Evolutionary conservation across 495 filamentous ascomycete genomes (phyloP), one percentile per base, ranked within the genome.

Genomic region (Penicillium coffeae): DNA sequence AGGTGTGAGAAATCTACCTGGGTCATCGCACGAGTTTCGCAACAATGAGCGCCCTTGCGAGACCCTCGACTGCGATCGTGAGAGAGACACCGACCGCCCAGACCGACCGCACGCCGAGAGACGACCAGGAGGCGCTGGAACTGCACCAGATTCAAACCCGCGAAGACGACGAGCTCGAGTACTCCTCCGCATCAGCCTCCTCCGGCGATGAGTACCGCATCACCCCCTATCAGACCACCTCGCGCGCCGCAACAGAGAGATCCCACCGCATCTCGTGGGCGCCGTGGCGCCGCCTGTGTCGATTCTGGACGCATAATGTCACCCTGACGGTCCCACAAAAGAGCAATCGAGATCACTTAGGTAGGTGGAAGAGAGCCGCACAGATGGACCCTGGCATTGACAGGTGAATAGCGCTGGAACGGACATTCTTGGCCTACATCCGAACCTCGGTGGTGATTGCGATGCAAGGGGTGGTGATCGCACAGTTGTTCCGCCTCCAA

Each of bases 341-440:
- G 53, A 67, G 54, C 25, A 75, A 75, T 52, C 64, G 72, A 1
- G 72, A 75, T 59, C 61, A 75, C 52, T 66, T 71, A 48, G 72
- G 72, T 75, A 38, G 40, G 66, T 55, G 7, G 14, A 19, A 33
- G n/a, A 38, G 15, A 16, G 36, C 22, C 49, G 38, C 9, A 42
- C 27, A 16, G 21, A 19, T 13, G 18, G 19, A 45, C 15, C 3
- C 25, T 45, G 38, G n/a, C n/a, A n/a, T n/a, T n/a, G n/a, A n/a
- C n/a, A n/a, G n/a, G n/a, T n/a, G n/a, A n/a, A n/a, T 60, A 91
- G 89, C 88, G 21, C 74, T 89, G 20, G 86, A 93, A 66, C 74
- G 87, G 48, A 93, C 87, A 27, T 92, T 86, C 61, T 81, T 92
- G 37, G 82, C 75, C 41, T 91, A 90, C 65, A 74, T 89, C 35